A percentile compares a stretch with the other conserved stretches of the same genome.
Conservation (phyloP, 257 asterid genomes). For the Nicotiana attenuata region DNA sequence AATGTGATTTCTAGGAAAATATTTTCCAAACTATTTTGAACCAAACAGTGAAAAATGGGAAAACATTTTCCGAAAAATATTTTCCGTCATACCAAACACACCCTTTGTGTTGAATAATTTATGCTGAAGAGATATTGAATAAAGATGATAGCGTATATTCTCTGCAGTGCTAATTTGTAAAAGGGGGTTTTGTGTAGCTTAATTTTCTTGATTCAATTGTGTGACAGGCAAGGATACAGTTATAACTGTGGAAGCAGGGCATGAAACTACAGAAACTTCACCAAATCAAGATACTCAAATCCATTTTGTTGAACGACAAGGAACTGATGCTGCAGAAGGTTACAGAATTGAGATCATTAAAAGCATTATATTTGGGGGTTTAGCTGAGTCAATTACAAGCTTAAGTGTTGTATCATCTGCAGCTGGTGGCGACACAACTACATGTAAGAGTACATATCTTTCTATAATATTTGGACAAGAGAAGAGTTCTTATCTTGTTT, state of each 20-base stretch:
- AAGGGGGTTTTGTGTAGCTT: neutral
- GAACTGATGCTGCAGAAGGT: slow-evolving; percentile 32
- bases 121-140: neutral
- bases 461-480: neutral
- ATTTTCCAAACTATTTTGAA: no score
- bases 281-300: slow-evolving; percentile 25
- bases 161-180: neutral
- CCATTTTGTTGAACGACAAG: slow-evolving; percentile 18
- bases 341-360: slow-evolving; percentile 56
- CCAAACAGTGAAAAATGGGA: no score
- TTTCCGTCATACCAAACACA: no score
- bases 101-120: neutral
- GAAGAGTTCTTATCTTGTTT: neutral
- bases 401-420: slow-evolving; percentile 75
- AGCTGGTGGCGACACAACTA: slow-evolving; percentile 63
- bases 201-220: neutral
- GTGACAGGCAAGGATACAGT: slow-evolving; percentile 56
- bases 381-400: slow-evolving; percentile 67
- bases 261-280: slow-evolving; percentile 20
- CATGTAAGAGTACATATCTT: slow-evolving; percentile 46
- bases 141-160: neutral
- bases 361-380: slow-evolving; percentile 77
- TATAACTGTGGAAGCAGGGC: slow-evolving; percentile 45
- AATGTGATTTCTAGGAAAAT: no score
- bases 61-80: no score